Base-by-base conservation (phyloP, 2,329 filamentous ascomycete species). In the Aspergillus fructus region DNA sequence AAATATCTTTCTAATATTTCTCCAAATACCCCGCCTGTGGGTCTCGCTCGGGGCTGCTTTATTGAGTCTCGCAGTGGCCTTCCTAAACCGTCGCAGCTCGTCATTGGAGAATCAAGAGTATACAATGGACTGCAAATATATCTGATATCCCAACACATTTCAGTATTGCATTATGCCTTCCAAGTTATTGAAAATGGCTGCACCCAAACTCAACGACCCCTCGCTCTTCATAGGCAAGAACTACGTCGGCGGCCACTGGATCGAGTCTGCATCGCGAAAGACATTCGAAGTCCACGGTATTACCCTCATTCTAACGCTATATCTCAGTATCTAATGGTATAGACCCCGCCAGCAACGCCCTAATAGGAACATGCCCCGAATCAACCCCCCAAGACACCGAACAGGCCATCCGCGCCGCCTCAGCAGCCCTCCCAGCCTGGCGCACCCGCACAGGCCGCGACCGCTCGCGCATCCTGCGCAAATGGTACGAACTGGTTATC, bases 281-380 rank as follows among this genome's bases (percentile, higher is more conserved):
- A 21, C 19, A 4, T 58, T 56, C 19, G 8, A 43, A 12, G 12
- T 58, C 13, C 24, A 13, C 11, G 53, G 47, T 55, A 27, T 11
- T 11, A 19, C n/a, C 24, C 12, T 27, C n/a, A n/a, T n/a, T n/a
- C n/a, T n/a, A n/a, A n/a, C n/a, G n/a, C n/a, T n/a, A n/a, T n/a
- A n/a, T n/a, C n/a, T n/a, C n/a, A n/a, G n/a, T n/a, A n/a, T n/a
- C 48, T 40, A 27, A 27, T 13, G 0, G 0, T 9, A 12, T 21
- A 53, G 42, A 97, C 73, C 93, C 93, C 11, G 86, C 90, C 1
- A 89, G 89, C 6, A 89, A 88, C 64, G 83, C 88, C 62, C 73
- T 88, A 34, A 90, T 97, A 64, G 91, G 89, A 43, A 89, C 84
- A 9, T 88, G 87, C 70, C 90, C 93, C 61, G 76, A 97, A 71